A percentile compares a stretch with the other conserved stretches of the same genome.
phyloP scores from a whole-genome alignment of 2,329 filamentous ascomycete genomes.

The Cadophora sp. region DNA sequence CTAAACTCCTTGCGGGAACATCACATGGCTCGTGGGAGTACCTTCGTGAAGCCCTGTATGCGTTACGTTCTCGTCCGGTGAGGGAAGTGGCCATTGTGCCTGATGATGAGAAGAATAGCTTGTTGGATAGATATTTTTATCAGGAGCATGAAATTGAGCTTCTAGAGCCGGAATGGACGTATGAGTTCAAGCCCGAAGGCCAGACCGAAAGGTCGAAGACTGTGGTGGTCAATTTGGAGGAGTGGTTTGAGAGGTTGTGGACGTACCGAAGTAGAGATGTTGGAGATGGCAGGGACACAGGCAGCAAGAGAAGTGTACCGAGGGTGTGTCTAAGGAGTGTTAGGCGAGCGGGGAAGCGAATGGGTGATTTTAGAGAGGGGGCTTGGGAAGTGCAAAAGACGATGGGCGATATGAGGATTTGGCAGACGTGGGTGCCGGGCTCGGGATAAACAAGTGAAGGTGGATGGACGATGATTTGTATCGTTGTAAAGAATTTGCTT shows the following conservation, averaged over 20 bases:
- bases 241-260: slow-evolving; percentile 32
- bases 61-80: slow-evolving; percentile 24
- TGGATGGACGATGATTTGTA: not conserved
- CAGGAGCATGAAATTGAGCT: slow-evolving; percentile 28
- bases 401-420: slow-evolving; percentile 32
- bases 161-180: slow-evolving; percentile 22
- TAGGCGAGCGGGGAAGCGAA: slow-evolving; percentile 24
- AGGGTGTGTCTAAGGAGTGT: slow-evolving; percentile 31
- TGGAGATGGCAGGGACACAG: not conserved
- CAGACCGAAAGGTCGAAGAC: slow-evolving; percentile 23
- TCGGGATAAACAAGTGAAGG: not conserved
- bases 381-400: slow-evolving; percentile 31
- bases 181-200: slow-evolving; percentile 20
- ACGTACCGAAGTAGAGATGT: not conserved
- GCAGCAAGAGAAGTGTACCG: slow-evolving; percentile 5
- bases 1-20: slow-evolving; percentile 27
- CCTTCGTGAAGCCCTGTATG: slow-evolving; percentile 28
- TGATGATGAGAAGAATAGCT: slow-evolving; percentile 29
- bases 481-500: too few relatives aligned
- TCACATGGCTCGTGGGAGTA: slow-evolving; percentile 18
- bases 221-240: slow-evolving; percentile 25
- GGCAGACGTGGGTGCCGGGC: slow-evolving; percentile 32
- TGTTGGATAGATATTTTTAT: slow-evolving; percentile 33
- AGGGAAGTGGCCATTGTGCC: slow-evolving; percentile 32
- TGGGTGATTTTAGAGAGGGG: slow-evolving; percentile 30